Percentiles rank a stretch among this genome's conserved stretches.
These are phyloP conservation scores for Calocybe gangraenosa DNA, from an alignment of 768 basidiomycete genomes.

Conservation along the genomic window DNA sequence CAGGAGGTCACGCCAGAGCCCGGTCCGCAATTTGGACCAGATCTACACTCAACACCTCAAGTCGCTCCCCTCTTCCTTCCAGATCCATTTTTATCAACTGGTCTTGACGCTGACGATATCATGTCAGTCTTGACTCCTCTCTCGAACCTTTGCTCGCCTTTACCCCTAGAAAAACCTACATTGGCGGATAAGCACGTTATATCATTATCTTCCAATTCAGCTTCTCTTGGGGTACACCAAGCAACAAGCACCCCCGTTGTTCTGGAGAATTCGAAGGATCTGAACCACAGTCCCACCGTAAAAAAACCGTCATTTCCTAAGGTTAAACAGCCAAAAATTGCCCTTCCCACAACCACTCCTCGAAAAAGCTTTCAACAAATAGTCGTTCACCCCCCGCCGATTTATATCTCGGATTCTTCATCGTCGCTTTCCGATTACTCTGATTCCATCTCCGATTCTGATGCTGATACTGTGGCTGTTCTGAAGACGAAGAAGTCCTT, in stretches of 20 bases:
- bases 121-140: not conserved
- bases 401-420: slow-evolving; percentile 13
- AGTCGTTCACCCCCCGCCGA: slow-evolving; percentile 4
- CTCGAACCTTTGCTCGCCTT: not conserved
- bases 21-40: not conserved
- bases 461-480: slow-evolving; percentile 6
- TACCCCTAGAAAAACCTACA: not conserved
- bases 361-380: not conserved
- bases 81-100: not conserved
- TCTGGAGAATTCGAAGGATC: too few species aligned
- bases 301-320: not conserved
- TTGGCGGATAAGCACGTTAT: not conserved
- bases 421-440: slow-evolving; percentile 13
- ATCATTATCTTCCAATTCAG: not conserved
- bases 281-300: not conserved
- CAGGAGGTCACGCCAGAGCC: not conserved
- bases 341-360: not conserved
- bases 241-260: not conserved
- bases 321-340: not conserved
- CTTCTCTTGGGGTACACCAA: not conserved
- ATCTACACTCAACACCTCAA: not conserved
- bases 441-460: slow-evolving; percentile 3
- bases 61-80: not conserved
- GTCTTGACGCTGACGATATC: not conserved
- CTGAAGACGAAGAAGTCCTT: slow-evolving; percentile 7